Evolutionary conservation across 2,329 filamentous ascomycete genomes (phyloP), one percentile per base, ranked within the genome.

Genomic region (Colletotrichum liriopes): DNA sequence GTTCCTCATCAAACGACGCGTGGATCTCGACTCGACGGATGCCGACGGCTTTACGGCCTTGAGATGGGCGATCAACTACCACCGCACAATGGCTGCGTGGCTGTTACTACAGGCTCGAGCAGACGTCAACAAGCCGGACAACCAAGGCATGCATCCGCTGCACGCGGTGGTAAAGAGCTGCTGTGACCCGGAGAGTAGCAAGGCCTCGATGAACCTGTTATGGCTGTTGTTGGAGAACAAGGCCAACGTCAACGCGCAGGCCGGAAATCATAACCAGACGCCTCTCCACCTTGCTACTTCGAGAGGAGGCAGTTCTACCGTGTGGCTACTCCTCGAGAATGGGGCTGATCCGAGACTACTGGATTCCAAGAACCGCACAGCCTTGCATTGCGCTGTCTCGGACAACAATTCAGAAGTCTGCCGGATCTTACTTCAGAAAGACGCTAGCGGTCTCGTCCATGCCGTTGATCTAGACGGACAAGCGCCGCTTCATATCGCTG

Each of bases 121-220:
- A 26, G 58, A 67, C 29, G 58, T 67, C 58, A 55, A 63, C 29
- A 67, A 39, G 49, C 29, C 65, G 16, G 65, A 67, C 37, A 47
- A 49, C 14, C 35, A 49, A 29, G 65, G 56, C n/a, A 35, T 16
- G 6, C 65, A 29, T 9, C 49, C 58, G 29, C 49, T 67, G 16
- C 58, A 67, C 32, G 39, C 49, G 5, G 56, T 35, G 4, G 65
- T 47, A 5, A 14, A 47, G 29, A 47, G 23, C 5, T 62, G 56
- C 29, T 59, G 64, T 32, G 26, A 26, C 18, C 16, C 52, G 2
- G 29, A 37, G 2, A 9, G 45, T 18, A 49, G 20, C 3, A 52
- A 16, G 11, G 20, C 26, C 4, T 60, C 45, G 47, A 51, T 41
- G n/a, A 55, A 61, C 12, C 23, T 67, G 1, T 16, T 67, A 9